Percentiles rank a stretch among this genome's conserved stretches.
Conservation (phyloP, 768 basidiomycete species). For the Tylopilus sp. region DNA sequence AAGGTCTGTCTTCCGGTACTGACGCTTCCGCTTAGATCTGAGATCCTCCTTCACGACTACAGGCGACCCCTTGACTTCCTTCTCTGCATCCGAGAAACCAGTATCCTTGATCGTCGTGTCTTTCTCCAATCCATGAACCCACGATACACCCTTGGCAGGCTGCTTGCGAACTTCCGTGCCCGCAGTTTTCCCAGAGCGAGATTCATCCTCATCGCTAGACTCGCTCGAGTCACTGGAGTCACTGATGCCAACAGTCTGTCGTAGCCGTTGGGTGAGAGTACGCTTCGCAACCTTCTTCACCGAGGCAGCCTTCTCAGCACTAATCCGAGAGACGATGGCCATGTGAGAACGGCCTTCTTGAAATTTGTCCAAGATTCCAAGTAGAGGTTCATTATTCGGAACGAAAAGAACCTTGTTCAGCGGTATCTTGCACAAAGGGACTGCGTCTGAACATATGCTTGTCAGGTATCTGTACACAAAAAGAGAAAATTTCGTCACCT, state of each 20-base stretch:
- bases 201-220: constrained; percentile 41
- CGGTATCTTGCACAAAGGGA: constrained; percentile 78
- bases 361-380: constrained; percentile 47
- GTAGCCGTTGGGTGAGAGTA: constrained; percentile 74
- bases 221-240: constrained; percentile 55
- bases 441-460: constrained; percentile 52
- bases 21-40: constrained; percentile 11
- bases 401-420: constrained; percentile 86
- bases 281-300: constrained; percentile 83
- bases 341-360: constrained; percentile 25
- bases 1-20: constrained; percentile 18
- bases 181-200: constrained; percentile 19
- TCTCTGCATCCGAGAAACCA: constrained; percentile 14
- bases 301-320: constrained; percentile 67
- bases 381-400: constrained; percentile 79
- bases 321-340: constrained; percentile 82
- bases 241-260: constrained; percentile 70
- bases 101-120: constrained; percentile 29
- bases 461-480: neutral
- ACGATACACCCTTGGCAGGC: constrained; percentile 26
- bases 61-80: constrained; percentile 11
- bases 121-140: constrained; percentile 34
- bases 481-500: constrained; percentile 35
- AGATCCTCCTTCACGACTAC: constrained; percentile 13
- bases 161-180: constrained; percentile 17